Evolutionary conservation across 176 grass and related monocot species (phyloP), one percentile per base, ranked within the genome.

Genomic region (Eleusine coracana): DNA sequence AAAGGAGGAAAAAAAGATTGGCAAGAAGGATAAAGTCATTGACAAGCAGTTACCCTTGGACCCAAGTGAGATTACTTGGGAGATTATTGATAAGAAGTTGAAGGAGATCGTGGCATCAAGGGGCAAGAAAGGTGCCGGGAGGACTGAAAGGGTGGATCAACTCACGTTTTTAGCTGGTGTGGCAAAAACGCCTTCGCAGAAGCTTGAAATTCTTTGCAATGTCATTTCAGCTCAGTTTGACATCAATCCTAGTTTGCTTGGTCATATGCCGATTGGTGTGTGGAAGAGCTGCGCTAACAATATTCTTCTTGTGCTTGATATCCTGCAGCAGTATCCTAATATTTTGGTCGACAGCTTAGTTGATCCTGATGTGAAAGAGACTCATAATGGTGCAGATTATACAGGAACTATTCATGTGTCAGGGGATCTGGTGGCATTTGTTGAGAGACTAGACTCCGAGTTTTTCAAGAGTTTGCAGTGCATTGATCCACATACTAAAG

Each of bases 201-300:
- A 98, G 80, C 91, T 98, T 74, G 92, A 93, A 68, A 95, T 98
- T 23, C 66, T 98, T 38, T 95, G 95, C 62, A 88, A 92, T 84
- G 88, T 98, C 67, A 95, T 98, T 18, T 95, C 96, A 20, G 86
- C 96, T 27, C 96, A 98, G 64, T 98, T 98, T 91, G 96, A 98
- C 84, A 87, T 98, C 51, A 98, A 98, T 58, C 96, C 96, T 50
- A 95, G 92, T 65, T 93, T 95, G 67, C 89, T 98, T 61, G 96
- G 96, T 50, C 96, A 98, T 81, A 98, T 98, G 92, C 96, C 96
- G 52, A 68, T 93, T 67, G 85, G 89, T 38, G 75, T 98, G 71
- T 98, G 96, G 96, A 98, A 95, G 73, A 94, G 89, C 80, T 91
- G 92, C 88, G 96, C 93, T 58, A 80, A 71, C 37, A 98, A 98